phyloP scores from a whole-genome alignment of 805 yeast genomes.

The Metschnikowia baotianmanensis region DNA sequence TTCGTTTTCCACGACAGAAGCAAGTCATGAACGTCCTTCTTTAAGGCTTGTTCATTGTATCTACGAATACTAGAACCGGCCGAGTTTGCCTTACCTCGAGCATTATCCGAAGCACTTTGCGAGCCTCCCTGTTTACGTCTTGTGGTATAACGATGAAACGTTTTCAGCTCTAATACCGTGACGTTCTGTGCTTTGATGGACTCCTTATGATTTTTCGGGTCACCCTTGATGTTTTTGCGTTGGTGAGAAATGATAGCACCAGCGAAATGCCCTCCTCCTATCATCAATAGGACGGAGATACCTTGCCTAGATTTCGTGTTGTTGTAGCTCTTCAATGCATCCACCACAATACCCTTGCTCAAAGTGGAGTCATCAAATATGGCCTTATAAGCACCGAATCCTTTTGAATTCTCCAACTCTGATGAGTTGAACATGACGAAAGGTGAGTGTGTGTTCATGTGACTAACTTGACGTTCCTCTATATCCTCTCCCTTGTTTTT shows the following conservation, averaged over 20 bases:
- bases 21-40: slow-evolving; percentile 71
- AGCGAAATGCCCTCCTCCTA: slow-evolving; percentile 98
- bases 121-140: slow-evolving; percentile 98
- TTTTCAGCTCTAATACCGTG: slow-evolving; percentile 67
- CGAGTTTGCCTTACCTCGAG: slow-evolving; percentile 92
- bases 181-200: slow-evolving; percentile 62
- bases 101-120: slow-evolving; percentile 87
- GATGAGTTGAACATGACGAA: slow-evolving; percentile 55
- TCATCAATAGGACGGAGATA: slow-evolving; percentile 78
- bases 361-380: slow-evolving; percentile 46
- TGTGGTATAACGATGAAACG: slow-evolving; percentile 93
- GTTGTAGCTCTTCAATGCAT: slow-evolving; percentile 15
- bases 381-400: slow-evolving; percentile 68
- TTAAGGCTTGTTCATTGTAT: slow-evolving; percentile 81
- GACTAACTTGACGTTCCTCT: slow-evolving; percentile 42
- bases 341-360: slow-evolving; percentile 43
- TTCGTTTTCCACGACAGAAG: slow-evolving; percentile 62
- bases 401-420: slow-evolving; percentile 42
- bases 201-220: slow-evolving; percentile 45
- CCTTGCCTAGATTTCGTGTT: slow-evolving; percentile 29
- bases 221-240: slow-evolving; percentile 55
- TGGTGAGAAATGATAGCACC: slow-evolving; percentile 86
- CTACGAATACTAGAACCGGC: slow-evolving; percentile 92
- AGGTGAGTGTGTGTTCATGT: slow-evolving; percentile 70
- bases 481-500: slow-evolving; percentile 24